Evolutionary conservation across 2,329 filamentous ascomycete genomes (phyloP).

Genomic region (Fusarium burgessii): DNA sequence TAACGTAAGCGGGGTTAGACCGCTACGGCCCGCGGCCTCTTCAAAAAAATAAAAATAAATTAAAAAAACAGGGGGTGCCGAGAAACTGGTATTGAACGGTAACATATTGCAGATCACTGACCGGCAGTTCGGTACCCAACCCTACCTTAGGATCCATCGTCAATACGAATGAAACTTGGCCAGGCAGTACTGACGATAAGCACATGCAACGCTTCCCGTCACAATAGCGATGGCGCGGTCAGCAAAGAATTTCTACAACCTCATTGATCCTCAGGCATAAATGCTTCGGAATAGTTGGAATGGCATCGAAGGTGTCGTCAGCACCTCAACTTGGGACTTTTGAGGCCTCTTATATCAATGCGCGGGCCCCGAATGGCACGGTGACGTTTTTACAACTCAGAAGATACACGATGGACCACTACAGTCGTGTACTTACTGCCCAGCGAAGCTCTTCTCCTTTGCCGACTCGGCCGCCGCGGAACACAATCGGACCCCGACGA

Average conservation of each 20-base stretch:
- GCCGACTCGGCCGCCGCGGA: rapidly evolving
- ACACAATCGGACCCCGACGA: rapidly evolving
- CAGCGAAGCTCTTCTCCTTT: neutral
- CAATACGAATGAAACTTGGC: rapidly evolving
- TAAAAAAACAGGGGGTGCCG: too few relatives aligned
- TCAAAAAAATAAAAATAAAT: too few relatives aligned
- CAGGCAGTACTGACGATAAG: rapidly evolving
- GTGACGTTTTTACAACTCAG: too few relatives aligned
- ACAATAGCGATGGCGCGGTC: rapidly evolving
- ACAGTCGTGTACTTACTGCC: rapidly evolving
- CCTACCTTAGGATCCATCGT: rapidly evolving
- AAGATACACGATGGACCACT: neutral
- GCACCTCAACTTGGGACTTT: too few relatives aligned
- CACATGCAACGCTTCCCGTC: rapidly evolving
- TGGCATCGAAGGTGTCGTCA: neutral
- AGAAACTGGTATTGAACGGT: too few relatives aligned
- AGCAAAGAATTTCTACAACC: too few relatives aligned
- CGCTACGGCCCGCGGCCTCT: too few relatives aligned
- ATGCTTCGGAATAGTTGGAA: neutral
- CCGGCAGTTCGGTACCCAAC: neutral
- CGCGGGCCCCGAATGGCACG: neutral
- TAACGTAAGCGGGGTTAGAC: too few relatives aligned
- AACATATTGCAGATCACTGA: neutral
- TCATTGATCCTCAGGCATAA: too few relatives aligned
- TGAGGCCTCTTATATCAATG: rapidly evolving